Base-by-base conservation (phyloP, 1,284 basidiomycete species). In the Neonothopanus nambi region DNA sequence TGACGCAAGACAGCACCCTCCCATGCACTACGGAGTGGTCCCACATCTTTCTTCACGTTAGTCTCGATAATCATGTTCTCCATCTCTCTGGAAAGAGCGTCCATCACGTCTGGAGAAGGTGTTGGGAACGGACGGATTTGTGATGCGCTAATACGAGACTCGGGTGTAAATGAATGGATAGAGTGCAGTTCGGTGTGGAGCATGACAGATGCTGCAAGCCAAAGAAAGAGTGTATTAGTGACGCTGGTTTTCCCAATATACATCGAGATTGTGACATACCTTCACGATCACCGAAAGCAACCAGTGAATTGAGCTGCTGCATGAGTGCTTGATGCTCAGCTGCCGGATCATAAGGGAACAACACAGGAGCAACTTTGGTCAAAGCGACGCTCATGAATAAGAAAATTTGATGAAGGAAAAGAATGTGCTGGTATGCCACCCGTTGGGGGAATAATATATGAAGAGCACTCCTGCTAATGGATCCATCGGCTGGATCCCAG, bases 331-430 rank as follows among this genome's bases (percentile, higher is more conserved):
- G 51, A 9, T 65, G 60, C 43, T 72, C 66, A 48, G 66, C 26
- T 59, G 68, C 62, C 28, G 65, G 52, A 41, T 66, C 58, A 28
- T 68, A 59, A 1, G 84, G 82, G 52, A 85, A 78, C 37, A 91
- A 68, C 11, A 82, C 77, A 0, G 89, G 88, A 0, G 78, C 75
- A 3, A 93, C 81, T 33, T 85, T 78, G n/a, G 80, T 81, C 17
- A 91, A 73, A 0, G 87, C 89, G 38, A 92, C 76, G 35, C 82
- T 87, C 48, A 85, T 62, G 63, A 89, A 83, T 57, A 91, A 70
- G 65, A 89, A 92, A 23, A 90, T 63, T 58, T 89, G 82, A 61
- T 90, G 91, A n/a, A 93, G 73, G 65, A 92, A 80, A 18, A 79
- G 68, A 57, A 91, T 77, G 63, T 92, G 84, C 60, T 94, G 89